Conservation (phyloP, 805 yeast genomes). For the Lipomyces sp. region DNA sequence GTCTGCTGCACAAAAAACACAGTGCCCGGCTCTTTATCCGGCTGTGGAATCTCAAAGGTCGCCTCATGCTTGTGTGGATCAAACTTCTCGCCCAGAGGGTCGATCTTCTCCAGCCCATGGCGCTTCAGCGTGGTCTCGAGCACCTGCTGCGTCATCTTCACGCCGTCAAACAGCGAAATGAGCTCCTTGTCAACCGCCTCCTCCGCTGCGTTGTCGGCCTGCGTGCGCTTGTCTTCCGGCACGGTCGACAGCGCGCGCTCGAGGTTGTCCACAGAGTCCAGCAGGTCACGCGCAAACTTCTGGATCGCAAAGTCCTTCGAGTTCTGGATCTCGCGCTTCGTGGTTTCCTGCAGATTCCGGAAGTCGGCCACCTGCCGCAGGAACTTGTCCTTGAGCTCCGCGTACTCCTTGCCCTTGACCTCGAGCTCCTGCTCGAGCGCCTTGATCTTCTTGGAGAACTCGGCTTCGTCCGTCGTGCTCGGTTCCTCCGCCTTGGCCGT, state of each 20-base stretch:
- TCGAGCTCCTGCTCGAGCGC: conserved; percentile 51
- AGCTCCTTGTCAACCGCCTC: conserved; percentile 59
- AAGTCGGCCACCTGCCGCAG: conserved; percentile 86
- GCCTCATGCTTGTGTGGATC: conserved; percentile 95
- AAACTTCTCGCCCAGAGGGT: conserved; percentile 79
- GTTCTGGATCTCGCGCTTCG: conserved; percentile 80
- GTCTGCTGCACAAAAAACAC: conserved; percentile 89
- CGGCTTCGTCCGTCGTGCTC: conserved; percentile 29
- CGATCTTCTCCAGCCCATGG: conserved; percentile 77
- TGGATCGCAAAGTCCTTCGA: conserved; percentile 88
- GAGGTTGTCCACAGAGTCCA: conserved; percentile 87
- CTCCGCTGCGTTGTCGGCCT: conserved; percentile 34
- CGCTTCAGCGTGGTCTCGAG: conserved; percentile 76
- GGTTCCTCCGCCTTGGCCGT: conserved; percentile 28
- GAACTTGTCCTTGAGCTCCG: conserved; percentile 78
- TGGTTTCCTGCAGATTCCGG: conserved; percentile 86
- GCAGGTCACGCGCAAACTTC: conserved; percentile 83
- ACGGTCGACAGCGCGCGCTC: conserved; percentile 78
- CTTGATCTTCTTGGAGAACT: conserved; percentile 22
- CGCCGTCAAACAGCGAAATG: conserved; percentile 78
- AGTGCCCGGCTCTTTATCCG: conserved; percentile 87
- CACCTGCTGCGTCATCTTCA: conserved; percentile 80
- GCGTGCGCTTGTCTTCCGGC: conserved; percentile 34
- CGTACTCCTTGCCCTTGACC: conserved; percentile 58
- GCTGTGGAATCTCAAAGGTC: conserved; percentile 79